phyloP scores from a whole-genome alignment of 805 yeast genomes.

The Metschnikowia proteae region DNA sequence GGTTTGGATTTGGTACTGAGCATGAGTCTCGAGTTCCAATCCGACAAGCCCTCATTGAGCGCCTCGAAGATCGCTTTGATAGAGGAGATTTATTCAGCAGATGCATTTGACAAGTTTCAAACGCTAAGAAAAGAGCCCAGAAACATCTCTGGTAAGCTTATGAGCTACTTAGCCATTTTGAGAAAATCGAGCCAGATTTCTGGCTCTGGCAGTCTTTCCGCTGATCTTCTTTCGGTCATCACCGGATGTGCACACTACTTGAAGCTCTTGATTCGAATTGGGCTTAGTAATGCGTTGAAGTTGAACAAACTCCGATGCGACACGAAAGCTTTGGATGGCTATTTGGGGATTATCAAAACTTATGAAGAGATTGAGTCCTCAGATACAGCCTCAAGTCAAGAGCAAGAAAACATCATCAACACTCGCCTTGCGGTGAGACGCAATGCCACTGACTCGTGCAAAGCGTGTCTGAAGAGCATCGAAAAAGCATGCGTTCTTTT shows the following conservation, averaged over 20 bases:
- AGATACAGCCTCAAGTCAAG: slow-evolving; percentile 10
- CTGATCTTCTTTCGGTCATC: slow-evolving; percentile 71
- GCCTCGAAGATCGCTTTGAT: slow-evolving; percentile 15
- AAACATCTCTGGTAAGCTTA: slow-evolving; percentile 81
- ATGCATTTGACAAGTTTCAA: slow-evolving; percentile 27
- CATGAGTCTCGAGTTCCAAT: slow-evolving; percentile 19
- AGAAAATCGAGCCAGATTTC: slow-evolving; percentile 51
- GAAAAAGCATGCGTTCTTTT: slow-evolving; percentile 76
- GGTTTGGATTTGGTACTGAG: slow-evolving; percentile 57
- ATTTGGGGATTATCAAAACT: slow-evolving; percentile 50
- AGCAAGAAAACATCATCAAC: slow-evolving; percentile 6
- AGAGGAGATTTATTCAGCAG: slow-evolving; percentile 24
- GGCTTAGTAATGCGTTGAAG: slow-evolving; percentile 72
- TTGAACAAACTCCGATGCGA: slow-evolving; percentile 56
- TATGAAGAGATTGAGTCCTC: slow-evolving; percentile 20
- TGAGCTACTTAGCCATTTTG: slow-evolving; percentile 80
- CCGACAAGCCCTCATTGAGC: slow-evolving; percentile 14
- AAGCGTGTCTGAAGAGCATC: slow-evolving; percentile 65
- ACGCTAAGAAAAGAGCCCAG: slow-evolving; percentile 64
- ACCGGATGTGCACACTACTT: slow-evolving; percentile 92
- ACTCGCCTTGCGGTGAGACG: slow-evolving; percentile 44
- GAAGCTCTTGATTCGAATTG: slow-evolving; percentile 76
- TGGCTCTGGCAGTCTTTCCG: slow-evolving; percentile 47
- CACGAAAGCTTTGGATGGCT: slow-evolving; percentile 58
- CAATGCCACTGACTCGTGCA: slow-evolving; percentile 74